Percentiles rank a stretch among this genome's conserved stretches.
phyloP scores from a whole-genome alignment of 78 protist genomes.

The Speleostelium caveatum region DNA sequence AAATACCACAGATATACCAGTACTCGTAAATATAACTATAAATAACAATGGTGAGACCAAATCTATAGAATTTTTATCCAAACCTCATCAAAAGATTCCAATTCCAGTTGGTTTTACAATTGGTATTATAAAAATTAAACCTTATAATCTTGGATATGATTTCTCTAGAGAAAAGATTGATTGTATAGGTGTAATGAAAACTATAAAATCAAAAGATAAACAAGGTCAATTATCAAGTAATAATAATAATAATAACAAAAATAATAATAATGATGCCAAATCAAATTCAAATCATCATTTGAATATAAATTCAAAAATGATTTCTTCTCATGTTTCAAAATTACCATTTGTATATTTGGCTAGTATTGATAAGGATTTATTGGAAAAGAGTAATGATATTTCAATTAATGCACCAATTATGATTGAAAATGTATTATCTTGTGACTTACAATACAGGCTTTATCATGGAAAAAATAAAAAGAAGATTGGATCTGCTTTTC shows the following conservation, averaged over 20 bases:
- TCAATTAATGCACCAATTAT: constrained; percentile 47
- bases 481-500: constrained; percentile 57
- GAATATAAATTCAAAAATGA: constrained; percentile 57
- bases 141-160: constrained; percentile 27
- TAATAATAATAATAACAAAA: background rate
- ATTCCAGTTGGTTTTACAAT: constrained; percentile 51
- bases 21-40: constrained; percentile 2
- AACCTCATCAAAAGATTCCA: constrained; percentile 27
- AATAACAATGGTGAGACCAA: constrained; percentile 1
- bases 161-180: constrained; percentile 48
- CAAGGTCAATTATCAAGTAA: background rate
- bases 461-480: constrained; percentile 57
- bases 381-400: constrained; percentile 47
- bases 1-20: constrained; percentile 44
- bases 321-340: constrained; percentile 21
- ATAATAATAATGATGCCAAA: constrained; percentile 10
- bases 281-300: background rate
- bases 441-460: constrained; percentile 38
- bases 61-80: constrained; percentile 23
- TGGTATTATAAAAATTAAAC: constrained; percentile 48
- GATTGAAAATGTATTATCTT: constrained; percentile 74
- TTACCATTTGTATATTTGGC: constrained; percentile 39
- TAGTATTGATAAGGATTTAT: constrained; percentile 33
- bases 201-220: constrained; percentile 10
- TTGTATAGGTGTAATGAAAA: constrained; percentile 31